Evolutionary conservation across 2,329 filamentous ascomycete genomes (phyloP), one percentile per base, ranked within the genome.

Genomic region (Cladophialophora immunda): DNA sequence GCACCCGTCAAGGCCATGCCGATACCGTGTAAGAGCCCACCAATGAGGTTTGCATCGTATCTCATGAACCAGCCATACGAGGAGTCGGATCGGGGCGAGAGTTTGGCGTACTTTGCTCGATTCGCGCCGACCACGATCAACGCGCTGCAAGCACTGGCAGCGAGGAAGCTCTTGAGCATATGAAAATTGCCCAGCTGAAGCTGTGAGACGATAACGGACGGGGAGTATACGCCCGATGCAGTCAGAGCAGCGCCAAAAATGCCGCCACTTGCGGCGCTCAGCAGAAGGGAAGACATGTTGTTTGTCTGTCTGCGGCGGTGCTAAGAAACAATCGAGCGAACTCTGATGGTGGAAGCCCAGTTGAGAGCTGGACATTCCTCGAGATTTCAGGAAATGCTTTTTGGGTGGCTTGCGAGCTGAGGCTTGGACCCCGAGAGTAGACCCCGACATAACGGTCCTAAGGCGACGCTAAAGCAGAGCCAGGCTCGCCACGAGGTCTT

Each of bases 1-100:
- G 88, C 85, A 8, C 88, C 88, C 0, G 88, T 85, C 17, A 90
- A 78, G 5, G 86, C 83, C 88, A 91, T 90, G 63, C 89, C 89
- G n/a, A 84, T 75, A 38, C 89, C 89, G 29, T 90, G 82, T 2
- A 90, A 77, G 17, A 81, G 73, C 4, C 89, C 89, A 63, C 89
- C 89, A 70, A 90, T 71, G 55, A 90, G 76, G 75, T 92, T 91
- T 64, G 87, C 89, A 72, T 90, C 88, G 72, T 87, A 88, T 19
- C 77, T 74, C 8, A 80, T 79, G 70, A 88, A 83, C 72, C 88
- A 78, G 60, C 82, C 84, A 29, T 88, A 74, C 5, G 83, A 80
- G 1, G 87, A 84, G 36, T 83, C 83, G 64, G 78, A 76, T 9
- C 86, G 84, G 0, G 85, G 84, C 1, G 77, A 77, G 13, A 86